phyloP scores from a whole-genome alignment of 768 basidiomycete genomes.

The Lactarius vividus region DNA sequence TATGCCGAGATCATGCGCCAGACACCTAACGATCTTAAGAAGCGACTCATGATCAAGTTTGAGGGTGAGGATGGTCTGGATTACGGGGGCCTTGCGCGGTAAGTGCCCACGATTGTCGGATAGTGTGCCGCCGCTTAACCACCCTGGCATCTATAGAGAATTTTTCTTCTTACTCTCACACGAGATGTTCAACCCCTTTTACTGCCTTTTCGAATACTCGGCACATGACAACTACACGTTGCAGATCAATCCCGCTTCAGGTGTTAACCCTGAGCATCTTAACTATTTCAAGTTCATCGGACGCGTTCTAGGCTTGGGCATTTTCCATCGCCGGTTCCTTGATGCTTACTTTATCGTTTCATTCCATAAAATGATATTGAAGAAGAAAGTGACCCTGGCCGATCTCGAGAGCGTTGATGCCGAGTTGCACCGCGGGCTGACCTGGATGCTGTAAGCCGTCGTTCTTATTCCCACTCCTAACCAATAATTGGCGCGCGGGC shows the following conservation, averaged over 20 bases:
- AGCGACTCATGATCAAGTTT: slow-evolving; percentile 99
- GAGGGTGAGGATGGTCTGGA: slow-evolving; percentile 98
- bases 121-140: slow-evolving; percentile 7
- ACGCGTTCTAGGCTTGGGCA: slow-evolving; percentile 89
- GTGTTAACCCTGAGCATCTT: slow-evolving; percentile 97
- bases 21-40: slow-evolving; percentile 97
- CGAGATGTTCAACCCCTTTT: slow-evolving; percentile 99
- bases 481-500: slow-evolving; percentile 12
- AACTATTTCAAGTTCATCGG: slow-evolving; percentile 99
- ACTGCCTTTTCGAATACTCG: slow-evolving; percentile 99
- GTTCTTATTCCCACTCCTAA: slow-evolving; percentile 2
- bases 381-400: slow-evolving; percentile 92
- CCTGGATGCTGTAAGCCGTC: slow-evolving; percentile 92
- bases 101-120: slow-evolving; percentile 30
- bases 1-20: slow-evolving; percentile 99
- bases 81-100: slow-evolving; percentile 97
- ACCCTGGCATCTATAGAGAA: slow-evolving; percentile 56
- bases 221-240: slow-evolving; percentile 99
- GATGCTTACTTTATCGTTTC: slow-evolving; percentile 99
- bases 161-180: slow-evolving; percentile 99
- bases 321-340: slow-evolving; percentile 98
- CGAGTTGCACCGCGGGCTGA: slow-evolving; percentile 90
- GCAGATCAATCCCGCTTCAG: slow-evolving; percentile 97
- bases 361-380: slow-evolving; percentile 99
- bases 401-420: slow-evolving; percentile 97